These are phyloP conservation scores for Fusarium praegraminearum DNA, from an alignment of 2,329 filamentous ascomycete genomes.

Conservation along the genomic window DNA sequence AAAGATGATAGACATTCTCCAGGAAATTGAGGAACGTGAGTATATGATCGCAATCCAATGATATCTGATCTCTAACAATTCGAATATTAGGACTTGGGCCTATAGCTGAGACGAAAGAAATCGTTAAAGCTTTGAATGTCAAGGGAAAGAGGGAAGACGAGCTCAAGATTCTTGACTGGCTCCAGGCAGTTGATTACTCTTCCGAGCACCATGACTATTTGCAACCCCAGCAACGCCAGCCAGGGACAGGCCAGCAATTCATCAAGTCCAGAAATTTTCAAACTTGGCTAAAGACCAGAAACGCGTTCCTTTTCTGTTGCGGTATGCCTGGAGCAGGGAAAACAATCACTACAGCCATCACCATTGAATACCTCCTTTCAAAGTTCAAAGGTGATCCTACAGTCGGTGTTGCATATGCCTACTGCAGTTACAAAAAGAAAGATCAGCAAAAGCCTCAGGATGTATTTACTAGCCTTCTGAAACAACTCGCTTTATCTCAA, in stretches of 20 bases:
- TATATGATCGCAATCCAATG: not conserved
- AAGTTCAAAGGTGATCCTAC: rapidly evolving
- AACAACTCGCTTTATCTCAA: not conserved
- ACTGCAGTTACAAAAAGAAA: not conserved
- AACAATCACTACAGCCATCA: not conserved
- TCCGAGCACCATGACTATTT: not conserved
- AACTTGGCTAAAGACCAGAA: not conserved
- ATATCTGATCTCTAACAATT: not conserved
- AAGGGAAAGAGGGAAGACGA: not conserved
- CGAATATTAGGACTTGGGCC: not conserved
- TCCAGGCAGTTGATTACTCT: not conserved
- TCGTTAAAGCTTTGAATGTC: rapidly evolving
- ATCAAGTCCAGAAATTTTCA: not conserved
- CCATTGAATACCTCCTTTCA: rapidly evolving
- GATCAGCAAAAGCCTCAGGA: not conserved
- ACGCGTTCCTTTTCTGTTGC: not conserved
- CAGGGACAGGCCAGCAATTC: not conserved
- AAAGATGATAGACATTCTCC: not conserved
- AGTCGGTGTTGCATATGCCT: not conserved
- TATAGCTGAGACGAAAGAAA: not conserved
- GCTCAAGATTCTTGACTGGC: not conserved
- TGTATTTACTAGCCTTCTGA: not conserved
- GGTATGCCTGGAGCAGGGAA: not conserved
- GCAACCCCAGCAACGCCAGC: not conserved
- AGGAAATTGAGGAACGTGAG: not conserved